Conservation (phyloP, 371 early-diverging fungal species). For the Entomophthora muscae region DNA sequence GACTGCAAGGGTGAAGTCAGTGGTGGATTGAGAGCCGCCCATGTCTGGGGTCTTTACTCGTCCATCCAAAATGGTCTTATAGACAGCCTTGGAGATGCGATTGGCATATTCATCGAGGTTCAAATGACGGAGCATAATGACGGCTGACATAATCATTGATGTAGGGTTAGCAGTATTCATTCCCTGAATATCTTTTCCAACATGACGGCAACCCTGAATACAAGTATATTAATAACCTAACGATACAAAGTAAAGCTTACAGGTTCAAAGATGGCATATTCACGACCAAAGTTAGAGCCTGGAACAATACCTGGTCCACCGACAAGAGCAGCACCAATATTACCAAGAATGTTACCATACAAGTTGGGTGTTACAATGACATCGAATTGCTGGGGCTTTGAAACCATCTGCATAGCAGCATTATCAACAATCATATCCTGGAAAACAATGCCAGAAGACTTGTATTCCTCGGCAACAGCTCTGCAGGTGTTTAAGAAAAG, state of each 20-base stretch:
- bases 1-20: constrained; percentile 76
- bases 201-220: constrained; percentile 74
- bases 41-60: constrained; percentile 54
- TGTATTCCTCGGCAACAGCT: constrained; percentile 82
- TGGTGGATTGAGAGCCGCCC: constrained; percentile 58
- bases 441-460: constrained; percentile 65
- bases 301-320: constrained; percentile 91
- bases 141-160: constrained; percentile 69
- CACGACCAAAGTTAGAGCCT: constrained; percentile 88
- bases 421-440: constrained; percentile 98
- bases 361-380: constrained; percentile 96
- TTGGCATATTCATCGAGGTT: constrained; percentile 68
- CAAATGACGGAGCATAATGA: constrained; percentile 85
- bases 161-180: constrained; percentile 87
- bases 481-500: constrained; percentile 89
- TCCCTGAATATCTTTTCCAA: constrained; percentile 79
- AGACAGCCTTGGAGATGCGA: constrained; percentile 63
- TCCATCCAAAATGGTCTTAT: constrained; percentile 43
- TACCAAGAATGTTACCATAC: constrained; percentile 93
- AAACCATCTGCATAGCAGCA: constrained; percentile 93
- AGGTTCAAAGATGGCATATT: constrained; percentile 92
- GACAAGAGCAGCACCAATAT: constrained; percentile 89
- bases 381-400: constrained; percentile 91
- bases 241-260: constrained; percentile 20
- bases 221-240: constrained; percentile 6